Evolutionary conservation across 495 filamentous ascomycete species (phyloP), one percentile per base, ranked within the genome.

Genomic region (Penicillium tannophilum): DNA sequence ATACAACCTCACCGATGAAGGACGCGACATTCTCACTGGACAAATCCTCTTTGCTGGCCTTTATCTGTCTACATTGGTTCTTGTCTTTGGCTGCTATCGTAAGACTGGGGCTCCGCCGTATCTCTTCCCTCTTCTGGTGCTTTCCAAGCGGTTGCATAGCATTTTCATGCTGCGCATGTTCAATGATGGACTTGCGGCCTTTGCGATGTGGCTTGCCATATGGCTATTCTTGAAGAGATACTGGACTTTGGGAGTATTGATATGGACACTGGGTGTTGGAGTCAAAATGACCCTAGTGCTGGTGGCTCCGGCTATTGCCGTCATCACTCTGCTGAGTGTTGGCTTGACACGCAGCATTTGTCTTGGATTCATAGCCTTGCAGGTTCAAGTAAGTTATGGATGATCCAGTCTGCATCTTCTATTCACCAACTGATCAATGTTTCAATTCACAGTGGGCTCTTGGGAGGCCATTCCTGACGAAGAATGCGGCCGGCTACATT

Each of bases 241-340:
- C 19, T 97, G 89, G 86, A 84, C 86, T 10, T 54, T 86, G 1
- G 94, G 85, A 4, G 89, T 88, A 42, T 65, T 89, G 7, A 72
- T 83, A 17, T 98, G 90, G 78, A 90, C 89, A 24, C 77, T 82
- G 63, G 92, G 90, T 7, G 75, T 97, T n/a, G 90, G 86, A 3
- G 81, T 93, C 65, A 98, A 98, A 75, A 98, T 98, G 94, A 91
- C 89, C 17, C 67, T 96, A 30, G 80, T 98, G 24, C 80, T 98
- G 20, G 82, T 86, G 9, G 83, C 91, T 20, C 94, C 94, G 1
- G 93, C 89, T 0, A 79, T 98, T 50, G 90, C 83, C 0, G 69
- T 90, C 3, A 71, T 93, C 17, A 73, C 91, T 17, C 83, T 93
- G 45, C 84, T 93, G 31, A 87, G 86, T 9, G 67, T 87, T 48